Evolutionary conservation across 139 green algal genomes (phyloP), one percentile per base, ranked within the genome.

Genomic region (Micromonas pusilla): DNA sequence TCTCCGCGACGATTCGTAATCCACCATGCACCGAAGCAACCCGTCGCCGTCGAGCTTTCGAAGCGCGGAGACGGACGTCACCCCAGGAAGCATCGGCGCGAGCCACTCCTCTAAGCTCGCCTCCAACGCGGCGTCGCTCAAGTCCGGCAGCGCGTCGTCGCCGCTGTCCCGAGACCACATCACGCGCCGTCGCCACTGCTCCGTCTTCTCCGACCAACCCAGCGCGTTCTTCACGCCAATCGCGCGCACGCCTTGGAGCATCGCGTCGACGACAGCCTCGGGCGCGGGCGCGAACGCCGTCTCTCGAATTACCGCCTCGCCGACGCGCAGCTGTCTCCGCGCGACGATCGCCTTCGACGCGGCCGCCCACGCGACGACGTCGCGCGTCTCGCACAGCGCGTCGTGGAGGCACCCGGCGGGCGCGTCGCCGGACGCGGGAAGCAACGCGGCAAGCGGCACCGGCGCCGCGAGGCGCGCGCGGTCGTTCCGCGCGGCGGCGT

Each of bases 261-360:
- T 72, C 4, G 65, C 65, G 28, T 23, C 13, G 28, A 57, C 31
- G 9, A n/a, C 32, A 23, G 63, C 76, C 4, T 38, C 60, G 2
- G 64, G n/a, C 84, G 80, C 88, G 67, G 26, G 88, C 39, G 68
- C 89, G 76, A 36, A 87, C 82, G 71, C 23, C 64, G 73, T 34
- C 81, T 91, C 83, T 31, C 66, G 32, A 34, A 90, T 73, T 70
- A 89, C 80, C 54, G 88, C 72, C 0, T 64, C 60, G 21, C 87
- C 85, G 37, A 91, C 52, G 54, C 82, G 38, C 32, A 34, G 45
- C 73, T 84, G 87, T 66, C 65, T 34, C 20, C 81, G 76, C 0
- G 70, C 85, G 70, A 87, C 3, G 32, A 91, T 84, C 21, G 72
- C 62, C 72, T 89, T 88, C 26, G 26, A 78, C 62, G 36, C 65